Conservation (phyloP, 106 monocot species). For the Xerophyta viscosa region DNA sequence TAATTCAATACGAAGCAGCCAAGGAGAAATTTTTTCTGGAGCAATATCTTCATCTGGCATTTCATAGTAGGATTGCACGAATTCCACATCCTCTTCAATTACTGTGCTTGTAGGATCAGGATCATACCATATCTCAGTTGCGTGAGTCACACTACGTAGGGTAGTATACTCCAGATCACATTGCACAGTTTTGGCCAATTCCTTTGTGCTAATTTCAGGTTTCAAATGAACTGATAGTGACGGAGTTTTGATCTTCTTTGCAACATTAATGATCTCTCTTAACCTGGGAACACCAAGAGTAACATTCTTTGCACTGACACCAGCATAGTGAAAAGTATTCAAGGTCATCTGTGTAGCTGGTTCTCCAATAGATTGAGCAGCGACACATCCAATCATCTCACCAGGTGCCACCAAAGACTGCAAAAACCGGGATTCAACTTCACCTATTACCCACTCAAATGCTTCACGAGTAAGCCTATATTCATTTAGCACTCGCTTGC, state of each 20-base stretch:
- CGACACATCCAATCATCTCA: slow-evolving; percentile 99
- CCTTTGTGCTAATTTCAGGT: slow-evolving; percentile 72
- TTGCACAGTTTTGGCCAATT: slow-evolving; percentile 90
- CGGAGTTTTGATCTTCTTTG: slow-evolving; percentile 98
- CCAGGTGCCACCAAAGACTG: slow-evolving; percentile 96
- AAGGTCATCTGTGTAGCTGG: slow-evolving; percentile 99
- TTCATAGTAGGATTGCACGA: slow-evolving; percentile 96
- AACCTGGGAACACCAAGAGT: slow-evolving; percentile 97
- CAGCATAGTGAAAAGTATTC: slow-evolving; percentile 99
- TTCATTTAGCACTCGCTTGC: slow-evolving; percentile 91
- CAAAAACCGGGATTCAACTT: slow-evolving; percentile 93
- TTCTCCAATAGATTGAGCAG: slow-evolving; percentile 99
- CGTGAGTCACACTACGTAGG: slow-evolving; percentile 91
- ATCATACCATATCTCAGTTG: slow-evolving; percentile 98
- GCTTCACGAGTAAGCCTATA: slow-evolving; percentile 96
- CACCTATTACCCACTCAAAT: slow-evolving; percentile 99
- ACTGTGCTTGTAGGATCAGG: slow-evolving; percentile 89
- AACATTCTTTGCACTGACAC: slow-evolving; percentile 99
- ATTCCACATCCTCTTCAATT: slow-evolving; percentile 97
- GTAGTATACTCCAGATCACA: slow-evolving; percentile 98
- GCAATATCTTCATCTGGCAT: slow-evolving; percentile 98
- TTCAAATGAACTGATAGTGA: slow-evolving; percentile 94
- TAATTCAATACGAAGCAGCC: slow-evolving; percentile 72
- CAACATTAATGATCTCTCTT: slow-evolving; percentile 97
- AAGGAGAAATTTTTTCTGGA: slow-evolving; percentile 96